Percentiles rank a stretch among this genome's conserved stretches.
Conservation (phyloP, 805 yeast genomes). For the Nakazawaea ambrosiae region DNA sequence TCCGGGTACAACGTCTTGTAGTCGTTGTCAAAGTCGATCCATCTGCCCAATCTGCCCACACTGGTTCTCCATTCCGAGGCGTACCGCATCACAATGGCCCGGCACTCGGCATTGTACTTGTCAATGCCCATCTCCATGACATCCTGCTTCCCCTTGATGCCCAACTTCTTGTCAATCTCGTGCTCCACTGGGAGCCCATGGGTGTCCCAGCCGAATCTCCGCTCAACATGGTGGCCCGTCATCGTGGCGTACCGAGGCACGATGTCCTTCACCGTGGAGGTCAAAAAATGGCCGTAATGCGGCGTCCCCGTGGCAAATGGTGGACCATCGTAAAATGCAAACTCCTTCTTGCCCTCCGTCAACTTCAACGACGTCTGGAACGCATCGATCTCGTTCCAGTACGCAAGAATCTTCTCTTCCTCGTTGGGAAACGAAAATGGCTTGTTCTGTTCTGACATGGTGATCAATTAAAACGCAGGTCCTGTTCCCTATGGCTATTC, state of each 20-base stretch:
- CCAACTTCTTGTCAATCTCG: slow-evolving; percentile 95
- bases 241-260: slow-evolving; percentile 97
- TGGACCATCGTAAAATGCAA: slow-evolving; percentile 97
- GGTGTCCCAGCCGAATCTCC: slow-evolving; percentile 99
- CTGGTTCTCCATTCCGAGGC: slow-evolving; percentile 93
- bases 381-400: slow-evolving; percentile 93
- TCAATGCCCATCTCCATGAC: slow-evolving; percentile 92
- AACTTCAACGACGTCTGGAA: slow-evolving; percentile 80
- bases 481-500: too few relatives aligned
- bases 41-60: slow-evolving; percentile 92
- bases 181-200: slow-evolving; percentile 99
- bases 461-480: background rate
- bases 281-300: slow-evolving; percentile 95
- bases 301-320: slow-evolving; percentile 99
- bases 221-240: slow-evolving; percentile 94
- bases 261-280: slow-evolving; percentile 95
- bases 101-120: slow-evolving; percentile 90
- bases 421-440: slow-evolving; percentile 76
- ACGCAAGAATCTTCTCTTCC: slow-evolving; percentile 73
- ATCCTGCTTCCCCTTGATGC: slow-evolving; percentile 88
- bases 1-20: slow-evolving; percentile 93
- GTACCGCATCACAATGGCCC: slow-evolving; percentile 95
- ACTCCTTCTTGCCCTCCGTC: slow-evolving; percentile 79
- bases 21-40: slow-evolving; percentile 99
- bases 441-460: slow-evolving; percentile 24